These are phyloP conservation scores for Euphrasia confusa DNA, from an alignment of 257 asterid genomes.

Conservation along the genomic window DNA sequence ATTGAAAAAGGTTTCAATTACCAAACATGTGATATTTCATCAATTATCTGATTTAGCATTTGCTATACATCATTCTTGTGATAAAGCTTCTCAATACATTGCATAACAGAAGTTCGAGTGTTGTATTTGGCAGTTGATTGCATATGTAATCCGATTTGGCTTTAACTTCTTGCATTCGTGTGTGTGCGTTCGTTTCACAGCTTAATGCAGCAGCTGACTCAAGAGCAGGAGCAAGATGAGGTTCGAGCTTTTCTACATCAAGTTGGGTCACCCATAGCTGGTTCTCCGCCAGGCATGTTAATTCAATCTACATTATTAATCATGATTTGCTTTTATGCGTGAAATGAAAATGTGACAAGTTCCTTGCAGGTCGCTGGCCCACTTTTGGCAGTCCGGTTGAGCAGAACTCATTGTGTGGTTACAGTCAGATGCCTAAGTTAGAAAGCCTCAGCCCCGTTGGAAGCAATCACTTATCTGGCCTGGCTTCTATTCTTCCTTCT, in stretches of 20 bases:
- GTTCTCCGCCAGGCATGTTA: conserved; percentile 83
- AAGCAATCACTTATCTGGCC: conserved; percentile 55
- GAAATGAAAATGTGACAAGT: conserved; percentile 1
- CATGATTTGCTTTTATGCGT: neutral
- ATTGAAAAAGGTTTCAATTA: no score
- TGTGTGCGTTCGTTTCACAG: conserved; percentile 34
- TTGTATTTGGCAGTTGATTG: no score
- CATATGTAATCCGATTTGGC: no score
- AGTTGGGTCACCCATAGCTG: conserved; percentile 78
- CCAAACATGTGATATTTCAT: no score
- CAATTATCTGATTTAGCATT: no score
- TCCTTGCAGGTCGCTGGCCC: conserved; percentile 68
- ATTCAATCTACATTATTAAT: neutral
- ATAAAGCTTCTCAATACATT: no score
- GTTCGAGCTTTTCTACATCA: conserved; percentile 52
- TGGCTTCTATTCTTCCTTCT: conserved; percentile 79
- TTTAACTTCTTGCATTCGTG: neutral
- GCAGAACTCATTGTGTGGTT: conserved; percentile 51
- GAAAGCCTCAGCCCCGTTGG: conserved; percentile 58
- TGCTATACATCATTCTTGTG: no score
- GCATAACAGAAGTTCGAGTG: no score
- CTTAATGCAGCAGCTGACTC: conserved; percentile 82
- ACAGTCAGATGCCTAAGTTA: conserved; percentile 46
- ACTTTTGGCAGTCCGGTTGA: conserved; percentile 82
- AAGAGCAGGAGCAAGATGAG: conserved; percentile 82